These are phyloP conservation scores for Aureobasidium musti DNA, from an alignment of 2,329 filamentous ascomycete species.

Conservation along the genomic window DNA sequence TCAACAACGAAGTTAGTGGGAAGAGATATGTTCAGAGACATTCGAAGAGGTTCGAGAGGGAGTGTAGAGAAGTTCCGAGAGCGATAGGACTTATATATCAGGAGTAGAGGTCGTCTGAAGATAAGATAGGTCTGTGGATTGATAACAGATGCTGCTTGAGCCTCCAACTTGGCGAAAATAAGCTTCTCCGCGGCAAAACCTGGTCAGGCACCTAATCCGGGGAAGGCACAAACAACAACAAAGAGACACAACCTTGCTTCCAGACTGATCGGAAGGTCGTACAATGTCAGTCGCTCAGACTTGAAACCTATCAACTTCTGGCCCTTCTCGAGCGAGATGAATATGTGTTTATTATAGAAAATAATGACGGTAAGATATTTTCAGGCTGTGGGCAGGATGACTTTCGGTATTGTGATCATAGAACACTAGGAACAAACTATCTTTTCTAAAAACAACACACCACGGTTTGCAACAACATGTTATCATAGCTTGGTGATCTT, in stretches of 20 bases:
- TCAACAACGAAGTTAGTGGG: background rate
- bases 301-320: background rate
- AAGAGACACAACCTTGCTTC: background rate
- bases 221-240: background rate
- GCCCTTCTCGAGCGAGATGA: no score
- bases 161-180: slow-evolving; percentile 8
- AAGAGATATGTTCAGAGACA: background rate
- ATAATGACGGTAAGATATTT: no score
- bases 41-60: background rate
- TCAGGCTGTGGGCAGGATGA: no score
- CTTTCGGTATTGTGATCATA: no score
- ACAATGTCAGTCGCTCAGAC: background rate
- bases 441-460: background rate
- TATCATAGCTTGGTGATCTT: no score
- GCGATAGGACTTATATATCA: slow-evolving; percentile 18
- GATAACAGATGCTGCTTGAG: slow-evolving; percentile 24
- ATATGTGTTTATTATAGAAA: no score
- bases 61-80: background rate
- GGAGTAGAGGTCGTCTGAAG: slow-evolving; percentile 18
- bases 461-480: no score
- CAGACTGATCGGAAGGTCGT: background rate
- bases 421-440: background rate
- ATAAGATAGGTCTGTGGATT: slow-evolving; percentile 15
- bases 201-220: background rate
- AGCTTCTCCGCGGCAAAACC: slow-evolving; percentile 26